phyloP scores from a whole-genome alignment of 192 early-diverging fungal genomes.

The Coemansia umbellata region DNA sequence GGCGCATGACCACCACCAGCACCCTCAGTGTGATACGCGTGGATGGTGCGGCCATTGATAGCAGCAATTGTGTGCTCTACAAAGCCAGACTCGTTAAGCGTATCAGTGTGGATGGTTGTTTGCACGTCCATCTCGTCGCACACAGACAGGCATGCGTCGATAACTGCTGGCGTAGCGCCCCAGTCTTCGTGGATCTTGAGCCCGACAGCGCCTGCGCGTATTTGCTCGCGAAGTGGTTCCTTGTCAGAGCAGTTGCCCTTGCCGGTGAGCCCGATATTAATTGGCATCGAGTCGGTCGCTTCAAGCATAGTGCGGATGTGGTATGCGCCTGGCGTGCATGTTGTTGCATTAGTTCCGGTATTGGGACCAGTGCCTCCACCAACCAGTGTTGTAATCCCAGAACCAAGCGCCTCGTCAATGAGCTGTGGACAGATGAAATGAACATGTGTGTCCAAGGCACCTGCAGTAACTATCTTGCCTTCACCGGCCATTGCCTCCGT shows the following conservation, averaged over 20 bases:
- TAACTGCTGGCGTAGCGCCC: conserved; percentile 92
- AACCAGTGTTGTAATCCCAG: conserved; percentile 79
- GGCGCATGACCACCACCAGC: conserved; percentile 95
- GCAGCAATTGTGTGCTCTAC: conserved; percentile 87
- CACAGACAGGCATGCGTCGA: conserved; percentile 80
- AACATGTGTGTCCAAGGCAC: conserved; percentile 90
- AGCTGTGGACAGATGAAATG: conserved; percentile 96
- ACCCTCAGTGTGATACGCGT: conserved; percentile 95
- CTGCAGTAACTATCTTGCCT: conserved; percentile 88
- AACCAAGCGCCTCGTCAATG: conserved; percentile 75
- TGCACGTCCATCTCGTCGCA: conserved; percentile 87
- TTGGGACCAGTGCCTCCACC: conserved; percentile 95
- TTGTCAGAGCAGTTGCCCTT: conserved; percentile 81
- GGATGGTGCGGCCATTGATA: conserved; percentile 88
- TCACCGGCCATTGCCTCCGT: conserved; percentile 94
- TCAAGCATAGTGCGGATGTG: conserved; percentile 89
- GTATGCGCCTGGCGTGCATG: conserved; percentile 82
- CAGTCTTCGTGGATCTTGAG: conserved; percentile 96
- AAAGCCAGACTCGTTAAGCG: conserved; percentile 96
- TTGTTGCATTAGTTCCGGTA: conserved; percentile 94
- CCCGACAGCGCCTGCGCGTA: conserved; percentile 82
- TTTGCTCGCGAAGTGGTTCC: conserved; percentile 74
- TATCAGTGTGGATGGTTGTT: conserved; percentile 94
- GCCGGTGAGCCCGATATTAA: conserved; percentile 94
- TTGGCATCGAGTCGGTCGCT: conserved; percentile 80